phyloP scores from a whole-genome alignment of 2,329 filamentous ascomycete genomes.

The Hypoxylon sp. region DNA sequence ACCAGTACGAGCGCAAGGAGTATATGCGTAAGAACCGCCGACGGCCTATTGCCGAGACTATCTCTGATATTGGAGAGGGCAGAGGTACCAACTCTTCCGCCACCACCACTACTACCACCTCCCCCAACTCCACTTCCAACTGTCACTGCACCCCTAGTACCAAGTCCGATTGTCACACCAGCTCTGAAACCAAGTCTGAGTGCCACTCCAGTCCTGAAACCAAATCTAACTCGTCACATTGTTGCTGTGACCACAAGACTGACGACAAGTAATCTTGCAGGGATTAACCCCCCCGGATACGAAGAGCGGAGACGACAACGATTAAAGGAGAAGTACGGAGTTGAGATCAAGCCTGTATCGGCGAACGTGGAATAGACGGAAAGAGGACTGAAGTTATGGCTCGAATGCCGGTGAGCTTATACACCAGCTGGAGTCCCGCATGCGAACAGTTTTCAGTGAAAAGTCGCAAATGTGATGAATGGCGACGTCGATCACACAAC shows the following conservation, averaged over 20 bases:
- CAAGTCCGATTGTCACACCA: not conserved
- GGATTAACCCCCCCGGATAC: conserved; percentile 84
- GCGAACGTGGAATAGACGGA: conserved; percentile 59
- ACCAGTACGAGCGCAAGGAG: conserved; percentile 83
- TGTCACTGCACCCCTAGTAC: too few relatives aligned
- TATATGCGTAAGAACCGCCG: conserved; percentile 79
- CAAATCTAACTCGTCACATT: not conserved
- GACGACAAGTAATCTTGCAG: conserved; percentile 59
- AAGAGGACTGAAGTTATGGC: conserved; percentile 1
- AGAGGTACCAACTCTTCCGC: conserved; percentile 71
- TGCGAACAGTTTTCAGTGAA: not conserved
- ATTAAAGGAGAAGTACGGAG: conserved; percentile 87
- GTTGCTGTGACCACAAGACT: conserved; percentile 1
- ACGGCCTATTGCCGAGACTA: conserved; percentile 81
- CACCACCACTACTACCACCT: conserved; percentile 9
- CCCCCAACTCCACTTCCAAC: not conserved
- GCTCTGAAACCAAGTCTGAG: not conserved
- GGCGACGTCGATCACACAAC: conserved; percentile 3
- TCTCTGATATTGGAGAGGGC: conserved; percentile 86
- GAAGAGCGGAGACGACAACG: conserved; percentile 85
- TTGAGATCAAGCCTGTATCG: conserved; percentile 80
- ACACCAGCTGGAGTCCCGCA: not conserved
- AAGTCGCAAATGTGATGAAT: not conserved
- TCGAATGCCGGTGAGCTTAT: not conserved
- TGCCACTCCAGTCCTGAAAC: not conserved